Conservation (phyloP, 2,329 filamentous ascomycete genomes). For the Aspergillus terreus region DNA sequence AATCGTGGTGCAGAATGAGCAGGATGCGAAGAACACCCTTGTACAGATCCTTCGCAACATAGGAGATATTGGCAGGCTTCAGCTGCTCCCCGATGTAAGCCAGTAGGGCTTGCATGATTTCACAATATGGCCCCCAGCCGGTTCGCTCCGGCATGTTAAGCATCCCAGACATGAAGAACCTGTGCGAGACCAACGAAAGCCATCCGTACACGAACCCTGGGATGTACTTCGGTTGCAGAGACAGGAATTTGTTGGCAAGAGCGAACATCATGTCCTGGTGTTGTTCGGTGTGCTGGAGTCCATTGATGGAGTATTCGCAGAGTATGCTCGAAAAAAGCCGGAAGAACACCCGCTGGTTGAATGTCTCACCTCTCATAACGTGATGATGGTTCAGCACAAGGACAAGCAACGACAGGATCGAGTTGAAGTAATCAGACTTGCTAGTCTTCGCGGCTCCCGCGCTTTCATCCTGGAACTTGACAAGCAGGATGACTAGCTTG, state of each 20-base stretch:
- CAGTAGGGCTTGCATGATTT: slow-evolving; percentile 69
- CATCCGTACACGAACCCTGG: slow-evolving; percentile 83
- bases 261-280: slow-evolving; percentile 69
- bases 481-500: slow-evolving; percentile 71
- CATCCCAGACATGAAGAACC: slow-evolving; percentile 76
- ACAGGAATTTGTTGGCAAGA: slow-evolving; percentile 67
- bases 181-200: slow-evolving; percentile 77
- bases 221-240: slow-evolving; percentile 71
- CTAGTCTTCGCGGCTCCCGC: slow-evolving; percentile 56
- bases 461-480: slow-evolving; percentile 65
- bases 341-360: slow-evolving; percentile 89
- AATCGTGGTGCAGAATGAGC: slow-evolving; percentile 86
- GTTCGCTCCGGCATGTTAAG: slow-evolving; percentile 63
- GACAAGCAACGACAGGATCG: slow-evolving; percentile 71
- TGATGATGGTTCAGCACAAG: slow-evolving; percentile 84
- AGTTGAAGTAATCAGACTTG: slow-evolving; percentile 71
- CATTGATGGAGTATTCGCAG: slow-evolving; percentile 64
- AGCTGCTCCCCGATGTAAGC: slow-evolving; percentile 74
- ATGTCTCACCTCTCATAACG: slow-evolving; percentile 71
- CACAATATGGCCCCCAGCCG: slow-evolving; percentile 74
- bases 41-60: slow-evolving; percentile 77
- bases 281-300: slow-evolving; percentile 55
- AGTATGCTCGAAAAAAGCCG: slow-evolving; percentile 81
- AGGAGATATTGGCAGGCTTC: slow-evolving; percentile 66
- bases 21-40: slow-evolving; percentile 78